These are phyloP conservation scores for Globisporangium takayamanum DNA, from an alignment of 352 stramenopile species.

Conservation along the genomic window DNA sequence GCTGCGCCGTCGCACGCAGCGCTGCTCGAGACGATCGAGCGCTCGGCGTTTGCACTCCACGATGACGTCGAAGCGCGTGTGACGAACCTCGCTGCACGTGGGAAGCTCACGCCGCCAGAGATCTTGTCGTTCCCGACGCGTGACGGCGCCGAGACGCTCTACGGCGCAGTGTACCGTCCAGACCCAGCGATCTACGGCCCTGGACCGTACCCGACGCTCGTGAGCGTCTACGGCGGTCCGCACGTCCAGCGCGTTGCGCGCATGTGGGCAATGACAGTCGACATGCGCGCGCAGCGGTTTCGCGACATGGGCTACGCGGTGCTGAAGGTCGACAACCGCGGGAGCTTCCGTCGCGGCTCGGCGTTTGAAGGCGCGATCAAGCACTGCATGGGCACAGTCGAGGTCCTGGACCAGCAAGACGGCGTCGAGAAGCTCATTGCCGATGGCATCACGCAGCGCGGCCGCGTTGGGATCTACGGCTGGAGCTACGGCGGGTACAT, in stretches of 20 bases:
- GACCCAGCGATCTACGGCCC: conserved; percentile 78
- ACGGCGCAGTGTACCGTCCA: conserved; percentile 91
- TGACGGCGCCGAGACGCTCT: conserved; percentile 81
- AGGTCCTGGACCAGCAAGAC: conserved; percentile 85
- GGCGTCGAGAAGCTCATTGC: conserved; percentile 73
- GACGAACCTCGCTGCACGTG: conserved; percentile 29
- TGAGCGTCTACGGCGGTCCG: conserved; percentile 95
- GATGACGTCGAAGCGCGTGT: conserved; percentile 55
- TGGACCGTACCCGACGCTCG: conserved; percentile 93
- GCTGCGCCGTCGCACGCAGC: conserved; percentile 14
- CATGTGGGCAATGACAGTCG: conserved; percentile 89
- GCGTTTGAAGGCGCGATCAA: conserved; percentile 93
- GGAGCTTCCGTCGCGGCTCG: conserved; percentile 87
- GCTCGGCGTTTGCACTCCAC: conserved; percentile 48
- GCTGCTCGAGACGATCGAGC: conserved; percentile 34
- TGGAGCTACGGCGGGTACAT: conserved; percentile 99
- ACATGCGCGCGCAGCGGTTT: conserved; percentile 92
- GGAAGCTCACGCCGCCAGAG: conserved; percentile 53
- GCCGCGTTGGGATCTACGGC: conserved; percentile 93
- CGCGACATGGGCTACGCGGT: conserved; percentile 92
- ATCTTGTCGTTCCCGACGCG: conserved; percentile 79
- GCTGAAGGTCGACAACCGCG: conserved; percentile 96
- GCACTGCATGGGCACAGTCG: conserved; percentile 87
- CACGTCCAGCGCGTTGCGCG: conserved; percentile 94
- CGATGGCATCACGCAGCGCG: conserved; percentile 85